A percentile compares a stretch with the other conserved stretches of the same genome.
Conservation (phyloP, 2,329 filamentous ascomycete species). For the Xylaria sp. region DNA sequence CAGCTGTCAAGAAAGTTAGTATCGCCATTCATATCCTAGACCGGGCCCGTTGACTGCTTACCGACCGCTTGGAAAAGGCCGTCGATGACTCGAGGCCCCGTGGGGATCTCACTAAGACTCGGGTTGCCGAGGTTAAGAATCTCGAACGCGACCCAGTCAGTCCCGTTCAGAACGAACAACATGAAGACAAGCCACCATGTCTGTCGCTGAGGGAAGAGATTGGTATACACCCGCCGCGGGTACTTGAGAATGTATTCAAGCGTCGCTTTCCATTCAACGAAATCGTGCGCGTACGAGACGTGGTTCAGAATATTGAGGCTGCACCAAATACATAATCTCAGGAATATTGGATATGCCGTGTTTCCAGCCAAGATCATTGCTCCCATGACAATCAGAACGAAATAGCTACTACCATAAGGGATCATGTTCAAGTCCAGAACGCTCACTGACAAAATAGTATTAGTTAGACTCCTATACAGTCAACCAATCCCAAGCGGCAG, state of each 20-base stretch:
- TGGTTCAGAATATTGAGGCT: slow-evolving; percentile 56
- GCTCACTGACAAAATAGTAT: slow-evolving; percentile 56
- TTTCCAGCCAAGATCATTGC: slow-evolving; percentile 72
- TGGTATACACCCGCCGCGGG: slow-evolving; percentile 69
- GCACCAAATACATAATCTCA: slow-evolving; percentile 69
- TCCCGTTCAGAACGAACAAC: slow-evolving; percentile 68
- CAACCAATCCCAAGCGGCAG: not conserved
- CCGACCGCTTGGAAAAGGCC: slow-evolving; percentile 72
- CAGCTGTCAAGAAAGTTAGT: slow-evolving; percentile 54
- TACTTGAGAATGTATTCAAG: slow-evolving; percentile 66
- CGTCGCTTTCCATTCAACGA: slow-evolving; percentile 59
- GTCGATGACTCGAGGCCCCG: slow-evolving; percentile 67
- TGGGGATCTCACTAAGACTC: slow-evolving; percentile 62
- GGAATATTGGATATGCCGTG: slow-evolving; percentile 72
- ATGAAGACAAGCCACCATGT: slow-evolving; percentile 75
- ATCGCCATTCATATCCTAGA: not conserved
- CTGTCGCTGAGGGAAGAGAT: slow-evolving; percentile 70
- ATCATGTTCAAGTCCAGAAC: slow-evolving; percentile 74
- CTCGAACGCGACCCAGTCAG: slow-evolving; percentile 74
- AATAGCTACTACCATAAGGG: slow-evolving; percentile 65
- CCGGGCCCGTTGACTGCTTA: slow-evolving; percentile 45
- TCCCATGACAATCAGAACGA: slow-evolving; percentile 65
- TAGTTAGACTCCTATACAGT: slow-evolving; percentile 1
- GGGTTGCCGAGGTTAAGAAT: slow-evolving; percentile 72
- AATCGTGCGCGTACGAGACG: slow-evolving; percentile 53